Evolutionary conservation across 257 asterid genomes (phyloP), one percentile per base, ranked within the genome.

Genomic region (Euphrasia confusa): DNA sequence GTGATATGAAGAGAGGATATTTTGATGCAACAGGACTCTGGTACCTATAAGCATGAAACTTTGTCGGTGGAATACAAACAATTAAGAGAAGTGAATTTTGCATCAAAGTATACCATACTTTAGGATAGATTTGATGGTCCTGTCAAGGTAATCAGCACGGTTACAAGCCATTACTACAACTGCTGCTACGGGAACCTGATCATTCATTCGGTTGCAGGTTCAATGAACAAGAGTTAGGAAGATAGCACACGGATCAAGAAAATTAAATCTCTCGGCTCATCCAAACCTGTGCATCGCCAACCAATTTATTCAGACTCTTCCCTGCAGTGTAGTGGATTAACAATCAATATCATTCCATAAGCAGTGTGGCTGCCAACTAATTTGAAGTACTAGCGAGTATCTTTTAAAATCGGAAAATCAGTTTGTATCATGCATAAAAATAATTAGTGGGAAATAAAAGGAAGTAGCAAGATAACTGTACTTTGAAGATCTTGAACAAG

Each of bases 111-210:
- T 28, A 69, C 27, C 84, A 63, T 87, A 93, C 99, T 87, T 93
- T 60, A 83, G 77, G 74, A 93, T 79, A 58, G 99, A 93, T 67
- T 85, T 81, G 35, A 93, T 79, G 59, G 97, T 93, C 80, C 79
- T 80, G 61, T 89, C 95, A 52, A 93, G 94, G 83, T 93, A 93
- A 81, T 93, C 99, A 58, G 97, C 95, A 73, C 97, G 96, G 76
- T 79, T 89, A 79, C 99, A 93, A 72, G 99, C 96, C 97, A 93
- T 93, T 50, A 93, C 78, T 57, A 89, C 99, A 45, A 93, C 92
- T 53, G 97, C 99, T 45, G 99, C 96, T 60, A 89, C 88, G 58
- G 96, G 91, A 66, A 75, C 84, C 99, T 93, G 86, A 67, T 64
- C 69, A 66, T 61, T 63, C 66, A 74, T 64, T 66, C 47, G 48